Evolutionary conservation across 768 basidiomycete genomes (phyloP).

Genomic region (Multifurca ochricompacta): DNA sequence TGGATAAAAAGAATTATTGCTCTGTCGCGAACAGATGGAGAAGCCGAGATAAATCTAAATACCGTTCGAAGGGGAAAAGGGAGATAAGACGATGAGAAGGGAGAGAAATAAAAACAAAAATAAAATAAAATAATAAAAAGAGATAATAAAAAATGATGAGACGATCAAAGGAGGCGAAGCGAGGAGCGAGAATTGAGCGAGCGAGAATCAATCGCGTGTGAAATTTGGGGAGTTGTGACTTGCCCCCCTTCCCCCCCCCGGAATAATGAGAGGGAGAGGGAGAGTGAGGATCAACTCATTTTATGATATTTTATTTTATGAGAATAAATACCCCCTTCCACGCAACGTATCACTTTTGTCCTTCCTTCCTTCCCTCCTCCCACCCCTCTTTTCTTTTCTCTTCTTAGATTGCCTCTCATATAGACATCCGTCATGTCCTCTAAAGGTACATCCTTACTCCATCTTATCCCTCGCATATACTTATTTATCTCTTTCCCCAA

Average conservation of each 20-base stretch:
- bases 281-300: too few relatives aligned
- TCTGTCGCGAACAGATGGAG: constrained; percentile 8
- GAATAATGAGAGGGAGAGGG: too few relatives aligned
- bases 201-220: constrained; percentile 17
- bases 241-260: too few relatives aligned
- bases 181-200: constrained; percentile 10
- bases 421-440: constrained; percentile 17
- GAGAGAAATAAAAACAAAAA: neutral
- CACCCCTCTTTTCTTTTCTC: neutral
- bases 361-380: neutral
- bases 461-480: constrained; percentile 6
- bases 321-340: constrained; percentile 19
- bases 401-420: constrained; percentile 1
- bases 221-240: constrained; percentile 17
- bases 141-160: neutral
- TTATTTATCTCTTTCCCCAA: neutral
- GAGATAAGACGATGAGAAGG: neutral
- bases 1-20: neutral
- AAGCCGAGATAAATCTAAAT: neutral
- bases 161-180: constrained; percentile 1
- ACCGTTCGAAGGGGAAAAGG: constrained; percentile 1
- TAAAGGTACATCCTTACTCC: constrained; percentile 11
- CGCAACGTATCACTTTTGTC: neutral
- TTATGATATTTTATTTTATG: too few relatives aligned
- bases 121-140: neutral